Base-by-base conservation (phyloP, 2,329 filamentous ascomycete genomes). In the Sporothrix pallida region DNA sequence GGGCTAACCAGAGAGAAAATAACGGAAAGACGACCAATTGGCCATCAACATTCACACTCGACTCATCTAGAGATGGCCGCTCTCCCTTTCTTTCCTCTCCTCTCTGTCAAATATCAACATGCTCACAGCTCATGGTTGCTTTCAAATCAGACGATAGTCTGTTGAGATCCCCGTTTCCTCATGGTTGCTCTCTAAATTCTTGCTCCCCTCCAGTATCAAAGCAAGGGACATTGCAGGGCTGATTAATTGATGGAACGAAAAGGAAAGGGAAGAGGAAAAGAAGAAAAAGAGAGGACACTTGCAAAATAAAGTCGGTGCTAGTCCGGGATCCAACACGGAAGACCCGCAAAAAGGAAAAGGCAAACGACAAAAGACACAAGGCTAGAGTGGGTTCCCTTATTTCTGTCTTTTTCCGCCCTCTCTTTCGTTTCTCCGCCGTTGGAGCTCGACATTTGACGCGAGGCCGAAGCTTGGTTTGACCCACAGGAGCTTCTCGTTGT, bases 381-480 rank as follows among this genome's bases (percentile, higher is more conserved):
- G 63, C 63, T 50, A 23, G 42, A 31, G 60, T 65, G 60, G 60
- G 42, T n/a, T 63, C 52, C 23, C 52, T 44, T 5, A 23, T 31
- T 60, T 17, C 20, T 8, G 17, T 37, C 3, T 7, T 6, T 37
- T 37, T 37, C 4, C 31, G 31, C 31, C 31, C 31, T 37, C 31
- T n/a, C 44, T n/a, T 54, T 20, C 20, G 4, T 13, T 31, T 60
- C 8, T 15, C 10, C 9, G 58, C 15, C 63, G 42, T 67, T 67
- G 63, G 44, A 67, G 20, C 44, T 67, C 10, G n/a, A 15, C 23
- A 68, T n/a, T 31, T 10, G 42, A 65, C 44, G 63, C 63, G 63
- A 68, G 46, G 46, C 65, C 65, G 44, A 68, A 52, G 46, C 65
- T 50, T 48, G 63, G 44, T 20, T 15, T n/a, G 42, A 48, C 20